Evolutionary conservation across 352 stramenopile genomes (phyloP).

Genomic region (Phytophthora foliorum): DNA sequence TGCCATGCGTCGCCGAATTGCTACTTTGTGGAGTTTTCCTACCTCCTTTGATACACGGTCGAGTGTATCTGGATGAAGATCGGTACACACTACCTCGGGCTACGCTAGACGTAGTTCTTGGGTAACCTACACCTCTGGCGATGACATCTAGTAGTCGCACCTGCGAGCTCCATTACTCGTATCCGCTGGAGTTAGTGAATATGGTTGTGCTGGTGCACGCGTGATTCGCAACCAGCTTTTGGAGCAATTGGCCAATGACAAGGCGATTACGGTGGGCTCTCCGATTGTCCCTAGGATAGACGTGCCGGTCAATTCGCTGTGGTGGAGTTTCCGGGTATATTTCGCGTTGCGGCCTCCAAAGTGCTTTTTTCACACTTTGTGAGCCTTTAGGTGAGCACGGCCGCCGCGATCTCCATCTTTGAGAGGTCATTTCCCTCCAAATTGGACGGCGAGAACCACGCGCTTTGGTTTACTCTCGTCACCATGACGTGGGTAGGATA

Average conservation of each 20-base stretch:
- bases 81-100: slow-evolving; percentile 46
- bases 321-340: slow-evolving; percentile 67
- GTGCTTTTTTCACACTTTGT: slow-evolving; percentile 59
- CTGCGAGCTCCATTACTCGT: slow-evolving; percentile 62
- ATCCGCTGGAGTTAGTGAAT: slow-evolving; percentile 73
- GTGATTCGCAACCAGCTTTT: slow-evolving; percentile 62
- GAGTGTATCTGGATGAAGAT: slow-evolving; percentile 53
- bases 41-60: slow-evolving; percentile 59
- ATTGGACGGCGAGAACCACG: slow-evolving; percentile 64
- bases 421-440: slow-evolving; percentile 68
- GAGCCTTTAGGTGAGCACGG: slow-evolving; percentile 57
- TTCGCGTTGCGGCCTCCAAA: slow-evolving; percentile 51
- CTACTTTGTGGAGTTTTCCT: slow-evolving; percentile 52
- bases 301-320: slow-evolving; percentile 52
- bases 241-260: slow-evolving; percentile 40
- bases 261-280: slow-evolving; percentile 38
- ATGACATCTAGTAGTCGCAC: slow-evolving; percentile 24
- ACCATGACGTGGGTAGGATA: slow-evolving; percentile 74
- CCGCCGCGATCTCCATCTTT: slow-evolving; percentile 62
- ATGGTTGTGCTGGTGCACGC: slow-evolving; percentile 61
- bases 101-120: slow-evolving; percentile 12
- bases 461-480: slow-evolving; percentile 72
- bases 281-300: slow-evolving; percentile 24
- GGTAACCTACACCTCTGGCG: slow-evolving; percentile 41
- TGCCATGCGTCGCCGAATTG: slow-evolving; percentile 57